A percentile compares a stretch with the other conserved stretches of the same genome.
Conservation (phyloP, 2,329 filamentous ascomycete genomes). For the Pseudogymnoascus sp. region DNA sequence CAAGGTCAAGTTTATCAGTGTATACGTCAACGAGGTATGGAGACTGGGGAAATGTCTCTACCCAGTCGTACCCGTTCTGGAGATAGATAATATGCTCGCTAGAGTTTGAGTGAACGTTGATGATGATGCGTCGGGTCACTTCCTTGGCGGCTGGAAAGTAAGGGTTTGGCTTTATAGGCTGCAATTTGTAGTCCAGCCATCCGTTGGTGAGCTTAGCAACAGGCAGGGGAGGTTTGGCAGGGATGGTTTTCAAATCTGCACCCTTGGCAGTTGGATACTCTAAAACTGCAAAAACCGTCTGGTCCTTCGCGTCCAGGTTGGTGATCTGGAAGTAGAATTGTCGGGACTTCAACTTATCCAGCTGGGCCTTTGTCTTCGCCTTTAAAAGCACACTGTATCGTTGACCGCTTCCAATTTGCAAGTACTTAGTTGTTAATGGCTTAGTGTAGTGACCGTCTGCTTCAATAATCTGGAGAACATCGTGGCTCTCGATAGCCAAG, state of each 20-base stretch:
- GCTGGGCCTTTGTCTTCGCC: constrained; percentile 32
- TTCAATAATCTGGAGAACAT: constrained; percentile 50
- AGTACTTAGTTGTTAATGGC: constrained; percentile 31
- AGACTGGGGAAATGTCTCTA: constrained; percentile 25
- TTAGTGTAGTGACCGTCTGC: constrained; percentile 48
- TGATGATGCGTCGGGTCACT: constrained; percentile 32
- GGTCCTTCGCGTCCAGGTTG: no score
- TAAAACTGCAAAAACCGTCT: no score
- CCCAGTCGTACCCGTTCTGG: constrained; percentile 31
- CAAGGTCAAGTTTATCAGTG: constrained; percentile 21
- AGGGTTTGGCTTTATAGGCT: constrained; percentile 16
- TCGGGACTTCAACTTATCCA: constrained; percentile 35
- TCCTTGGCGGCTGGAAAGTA: constrained; percentile 26
- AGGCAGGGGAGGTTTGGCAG: constrained; percentile 17
- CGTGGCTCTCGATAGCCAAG: constrained; percentile 50
- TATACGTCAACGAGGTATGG: constrained; percentile 42
- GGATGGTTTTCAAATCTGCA: constrained; percentile 35
- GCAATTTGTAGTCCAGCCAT: constrained; percentile 32
- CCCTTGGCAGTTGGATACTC: constrained; percentile 28
- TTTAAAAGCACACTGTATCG: constrained; percentile 42
- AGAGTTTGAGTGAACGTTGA: constrained; percentile 27
- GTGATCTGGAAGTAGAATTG: constrained; percentile 12
- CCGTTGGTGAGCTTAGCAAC: constrained; percentile 21
- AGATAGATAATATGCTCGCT: constrained; percentile 21
- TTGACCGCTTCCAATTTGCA: constrained; percentile 44